Evolutionary conservation across 305 asterid genomes (phyloP).

Genomic region (Fraxinus angustifolia): DNA sequence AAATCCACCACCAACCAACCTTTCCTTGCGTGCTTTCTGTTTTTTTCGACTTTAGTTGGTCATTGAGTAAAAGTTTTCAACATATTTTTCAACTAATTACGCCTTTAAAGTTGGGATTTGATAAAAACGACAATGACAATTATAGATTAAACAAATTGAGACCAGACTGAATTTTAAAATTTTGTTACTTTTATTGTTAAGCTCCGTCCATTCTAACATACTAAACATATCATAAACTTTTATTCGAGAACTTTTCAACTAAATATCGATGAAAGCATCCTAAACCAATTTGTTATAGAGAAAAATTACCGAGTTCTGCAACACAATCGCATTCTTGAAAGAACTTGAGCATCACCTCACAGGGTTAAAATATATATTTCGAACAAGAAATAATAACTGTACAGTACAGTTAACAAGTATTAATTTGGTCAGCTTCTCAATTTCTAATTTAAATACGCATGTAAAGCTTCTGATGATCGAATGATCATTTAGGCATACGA

Average conservation of each 20-base stretch:
- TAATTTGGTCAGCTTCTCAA: not conserved
- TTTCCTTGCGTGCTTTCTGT: slow-evolving; percentile 17
- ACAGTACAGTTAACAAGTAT: not conserved
- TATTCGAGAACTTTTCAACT: not conserved
- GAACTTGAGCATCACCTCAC: not conserved
- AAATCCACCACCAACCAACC: slow-evolving; percentile 4
- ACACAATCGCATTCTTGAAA: not conserved
- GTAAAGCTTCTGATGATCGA: not conserved
- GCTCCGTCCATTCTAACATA: not conserved
- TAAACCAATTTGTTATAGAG: not conserved
- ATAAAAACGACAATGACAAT: not conserved
- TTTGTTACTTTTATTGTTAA: not conserved
- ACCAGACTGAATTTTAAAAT: not conserved
- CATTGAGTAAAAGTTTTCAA: not conserved
- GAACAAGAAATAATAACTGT: not conserved
- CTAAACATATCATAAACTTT: not conserved
- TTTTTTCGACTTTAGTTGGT: not conserved
- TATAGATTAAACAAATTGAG: not conserved
- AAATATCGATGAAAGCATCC: not conserved
- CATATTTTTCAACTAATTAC: slow-evolving; percentile 9
- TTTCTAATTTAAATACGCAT: not conserved
- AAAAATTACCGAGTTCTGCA: not conserved
- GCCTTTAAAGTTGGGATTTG: slow-evolving; percentile 5
- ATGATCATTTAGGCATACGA: slow-evolving; percentile 10
- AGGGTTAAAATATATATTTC: not conserved